These are phyloP conservation scores for Cytospora schulzeri DNA, from an alignment of 2,329 filamentous ascomycete species.

Conservation along the genomic window DNA sequence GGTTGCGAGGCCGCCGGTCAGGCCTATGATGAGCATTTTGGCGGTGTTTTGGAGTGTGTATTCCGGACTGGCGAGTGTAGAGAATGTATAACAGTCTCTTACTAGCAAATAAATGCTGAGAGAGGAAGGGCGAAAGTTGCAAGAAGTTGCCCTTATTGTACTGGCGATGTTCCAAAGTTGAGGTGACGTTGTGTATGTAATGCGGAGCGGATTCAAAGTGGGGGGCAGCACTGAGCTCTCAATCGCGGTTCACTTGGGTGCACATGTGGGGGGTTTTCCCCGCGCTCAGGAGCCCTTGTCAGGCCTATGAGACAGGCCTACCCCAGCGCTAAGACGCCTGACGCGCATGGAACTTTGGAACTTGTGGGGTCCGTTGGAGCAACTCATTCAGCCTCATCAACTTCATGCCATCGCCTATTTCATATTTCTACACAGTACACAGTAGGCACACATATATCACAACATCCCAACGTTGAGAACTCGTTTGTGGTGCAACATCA, in stretches of 20 bases:
- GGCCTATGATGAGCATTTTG: slow-evolving; percentile 89
- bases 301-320: neutral
- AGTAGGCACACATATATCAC: neutral
- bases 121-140: neutral
- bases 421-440: too few species aligned
- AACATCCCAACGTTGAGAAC: neutral
- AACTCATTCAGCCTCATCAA: slow-evolving; percentile 13
- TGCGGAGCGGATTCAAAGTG: neutral
- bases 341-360: slow-evolving; percentile 1
- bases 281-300: neutral
- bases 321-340: slow-evolving; percentile 3
- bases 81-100: neutral
- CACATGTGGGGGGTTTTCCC: neutral
- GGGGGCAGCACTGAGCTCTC: neutral
- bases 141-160: too few species aligned
- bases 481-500: neutral
- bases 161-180: slow-evolving; percentile 4
- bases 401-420: neutral
- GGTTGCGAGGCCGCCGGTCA: slow-evolving; percentile 96
- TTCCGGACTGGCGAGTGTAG: neutral
- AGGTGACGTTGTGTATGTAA: neutral
- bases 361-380: slow-evolving; percentile 2
- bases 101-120: neutral
- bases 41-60: neutral
- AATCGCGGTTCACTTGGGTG: neutral